Base-by-base conservation (phyloP, 2,329 filamentous ascomycete genomes). In the Trichothecium sympodiale region DNA sequence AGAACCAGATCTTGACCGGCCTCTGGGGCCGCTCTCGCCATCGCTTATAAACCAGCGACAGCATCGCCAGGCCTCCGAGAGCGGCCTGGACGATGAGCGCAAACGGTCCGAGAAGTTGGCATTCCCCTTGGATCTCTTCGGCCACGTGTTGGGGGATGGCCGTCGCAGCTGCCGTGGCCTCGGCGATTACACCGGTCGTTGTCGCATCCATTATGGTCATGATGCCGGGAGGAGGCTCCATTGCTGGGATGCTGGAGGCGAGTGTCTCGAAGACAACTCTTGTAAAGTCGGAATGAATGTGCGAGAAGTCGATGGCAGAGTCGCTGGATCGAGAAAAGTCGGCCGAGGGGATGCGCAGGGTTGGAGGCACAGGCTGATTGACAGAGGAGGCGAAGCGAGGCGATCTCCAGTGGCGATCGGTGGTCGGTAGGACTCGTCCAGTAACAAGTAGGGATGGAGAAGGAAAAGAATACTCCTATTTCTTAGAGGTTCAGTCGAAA, bases 1-100 rank as follows among this genome's bases (percentile, higher is more conserved):
- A 98, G 57, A 84, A 88, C 89, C 91, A 98, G 45, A 98, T 87
- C 69, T 93, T 94, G 52, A 96, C 54, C 1, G 89, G 89, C 37
- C 91, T 74, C 56, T 95, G 89, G 2, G 91, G 89, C 38, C 84
- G 73, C 61, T 98, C 91, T 45, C 84, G 76, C 77, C 83, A 94
- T 47, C 91, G 74, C 66, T 98, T 98, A 65, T 77, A 94, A 7
- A 96, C 89, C 33, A 98, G 71, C 1, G 87, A 84, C 37, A 89
- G 65, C 35, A 96, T 63, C 8, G 91, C 91, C 38, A 95, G 65
- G 14, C 71, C 75, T 14, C 91, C 91, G 14, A 98, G 74, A 2
- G 86, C 84, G 30, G 76, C 81, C 64, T 98, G 91, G 5, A 98
- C 82, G 25, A 98, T 53, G 37, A 98, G 71, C 10, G 91, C 89